Evolutionary conservation across 768 basidiomycete species (phyloP), one percentile per base, ranked within the genome.

Genomic region (Hericium coralloides): DNA sequence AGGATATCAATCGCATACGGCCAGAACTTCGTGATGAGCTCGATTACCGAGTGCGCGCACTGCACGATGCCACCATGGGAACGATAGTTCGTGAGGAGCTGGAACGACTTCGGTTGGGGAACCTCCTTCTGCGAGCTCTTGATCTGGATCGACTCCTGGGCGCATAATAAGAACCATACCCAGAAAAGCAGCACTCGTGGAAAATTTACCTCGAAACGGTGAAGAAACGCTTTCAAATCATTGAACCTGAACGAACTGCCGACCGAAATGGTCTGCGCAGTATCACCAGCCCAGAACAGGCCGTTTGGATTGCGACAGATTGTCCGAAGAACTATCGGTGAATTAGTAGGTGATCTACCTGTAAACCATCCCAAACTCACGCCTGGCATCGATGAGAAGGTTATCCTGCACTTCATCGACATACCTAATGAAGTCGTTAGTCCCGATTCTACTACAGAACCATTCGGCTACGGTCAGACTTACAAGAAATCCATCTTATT

Each of bases 241-340:
- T 84, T 72, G 64, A 90, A 90, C 10, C 82, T 72, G 62, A 90
- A 90, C 0, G 84, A 77, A 59, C 84, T 86, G 2, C 87, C 88
- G 0, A 79, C 77, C 0, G 85, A 82, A 39, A 90, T 90, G 0
- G 87, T 85, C 60, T 90, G 88, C 0, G 88, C 86, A 0, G 88
- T 89, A 64, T 90, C 88, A 0, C 89, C 88, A 1, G 86, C 87
- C 84, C 85, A 89, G 59, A 89, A 85, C 20, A 88, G 68, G 0
- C 87, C 87, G 53, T 85, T 71, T 0, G 80, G 76, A 63, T 88
- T 88, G 12, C 68, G 68, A 58, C 84, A 88, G n/a, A 89, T 64
- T 0, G 73, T 71, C 31, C 85, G 72, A 39, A 89, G 67, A 3
- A 89, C 87, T 89, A 56, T 31, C 8, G 31, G 7, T 31, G 31